Percentiles rank a stretch among this genome's conserved stretches.
phyloP scores from a whole-genome alignment of 768 basidiomycete genomes.

The Hygrocybe punicea region DNA sequence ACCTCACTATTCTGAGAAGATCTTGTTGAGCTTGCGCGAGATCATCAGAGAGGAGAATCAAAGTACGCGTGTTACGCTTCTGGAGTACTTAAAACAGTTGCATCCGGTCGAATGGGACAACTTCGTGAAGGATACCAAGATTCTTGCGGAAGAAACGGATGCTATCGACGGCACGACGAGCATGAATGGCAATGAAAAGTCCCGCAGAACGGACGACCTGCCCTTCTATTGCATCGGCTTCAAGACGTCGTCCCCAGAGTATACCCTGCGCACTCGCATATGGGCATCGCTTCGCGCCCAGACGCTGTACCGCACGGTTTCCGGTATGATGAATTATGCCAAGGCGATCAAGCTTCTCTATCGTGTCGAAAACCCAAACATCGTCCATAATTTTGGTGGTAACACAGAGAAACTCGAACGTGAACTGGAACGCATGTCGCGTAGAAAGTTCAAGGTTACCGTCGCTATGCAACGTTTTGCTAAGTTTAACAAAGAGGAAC shows the following conservation, averaged over 20 bases:
- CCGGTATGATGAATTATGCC: slow-evolving; percentile 99
- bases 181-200: slow-evolving; percentile 67
- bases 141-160: slow-evolving; percentile 86
- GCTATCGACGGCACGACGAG: slow-evolving; percentile 52
- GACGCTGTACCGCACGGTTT: slow-evolving; percentile 96
- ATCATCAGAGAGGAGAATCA: slow-evolving; percentile 98
- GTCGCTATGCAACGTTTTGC: slow-evolving; percentile 99
- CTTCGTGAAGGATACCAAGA: slow-evolving; percentile 99
- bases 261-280: slow-evolving; percentile 96
- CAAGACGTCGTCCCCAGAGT: slow-evolving; percentile 98
- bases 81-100: slow-evolving; percentile 97
- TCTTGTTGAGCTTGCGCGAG: slow-evolving; percentile 90
- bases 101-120: slow-evolving; percentile 99
- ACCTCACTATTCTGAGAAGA: slow-evolving; percentile 99
- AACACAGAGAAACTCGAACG: slow-evolving; percentile 95
- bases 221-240: slow-evolving; percentile 99
- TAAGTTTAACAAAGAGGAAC: slow-evolving; percentile 99
- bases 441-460: slow-evolving; percentile 96
- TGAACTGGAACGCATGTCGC: slow-evolving; percentile 94
- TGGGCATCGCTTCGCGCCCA: slow-evolving; percentile 99
- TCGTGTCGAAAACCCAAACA: slow-evolving; percentile 97
- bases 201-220: slow-evolving; percentile 78
- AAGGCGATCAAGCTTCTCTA: slow-evolving; percentile 99
- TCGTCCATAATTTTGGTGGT: slow-evolving; percentile 93
- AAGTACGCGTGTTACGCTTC: slow-evolving; percentile 91